Percentiles rank a stretch among this genome's conserved stretches.
phyloP scores from a whole-genome alignment of 176 grass and related monocot species.

The Oryza officinalis region DNA sequence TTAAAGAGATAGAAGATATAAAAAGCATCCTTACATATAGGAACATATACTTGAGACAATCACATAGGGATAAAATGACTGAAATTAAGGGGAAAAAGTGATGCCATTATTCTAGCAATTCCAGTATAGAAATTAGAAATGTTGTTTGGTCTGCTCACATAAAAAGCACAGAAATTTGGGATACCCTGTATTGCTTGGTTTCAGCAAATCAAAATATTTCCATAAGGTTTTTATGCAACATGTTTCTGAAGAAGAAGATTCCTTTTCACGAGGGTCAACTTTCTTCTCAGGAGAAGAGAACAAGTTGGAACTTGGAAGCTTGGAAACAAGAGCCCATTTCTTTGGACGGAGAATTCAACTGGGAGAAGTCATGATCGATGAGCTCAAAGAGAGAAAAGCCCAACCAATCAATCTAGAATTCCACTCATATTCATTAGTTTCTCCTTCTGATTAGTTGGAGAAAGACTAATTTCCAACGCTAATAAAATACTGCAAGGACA shows the following conservation, averaged over 20 bases:
- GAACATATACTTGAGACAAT: too few species aligned
- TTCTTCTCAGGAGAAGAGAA: not conserved
- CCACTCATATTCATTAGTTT: not conserved
- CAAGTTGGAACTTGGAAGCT: not conserved
- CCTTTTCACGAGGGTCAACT: not conserved
- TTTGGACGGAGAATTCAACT: constrained; percentile 7
- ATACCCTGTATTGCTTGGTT: too few species aligned
- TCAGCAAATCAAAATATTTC: not conserved
- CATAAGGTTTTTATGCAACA: not conserved
- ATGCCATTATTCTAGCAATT: too few species aligned
- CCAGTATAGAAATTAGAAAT: too few species aligned
- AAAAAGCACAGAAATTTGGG: too few species aligned
- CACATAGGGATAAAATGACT: too few species aligned
- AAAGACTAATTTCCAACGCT: not conserved
- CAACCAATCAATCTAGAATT: not conserved
- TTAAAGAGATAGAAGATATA: too few species aligned
- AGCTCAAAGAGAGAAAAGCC: not conserved
- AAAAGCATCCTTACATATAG: too few species aligned
- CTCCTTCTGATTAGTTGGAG: not conserved
- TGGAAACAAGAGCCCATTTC: not conserved
- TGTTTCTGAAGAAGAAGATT: not conserved
- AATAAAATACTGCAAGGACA: not conserved
- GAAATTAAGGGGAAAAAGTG: too few species aligned
- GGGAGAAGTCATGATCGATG: not conserved
- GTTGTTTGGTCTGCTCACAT: too few species aligned